Conservation (phyloP, 345 rosid species). For the Geranium rotundifolium region DNA sequence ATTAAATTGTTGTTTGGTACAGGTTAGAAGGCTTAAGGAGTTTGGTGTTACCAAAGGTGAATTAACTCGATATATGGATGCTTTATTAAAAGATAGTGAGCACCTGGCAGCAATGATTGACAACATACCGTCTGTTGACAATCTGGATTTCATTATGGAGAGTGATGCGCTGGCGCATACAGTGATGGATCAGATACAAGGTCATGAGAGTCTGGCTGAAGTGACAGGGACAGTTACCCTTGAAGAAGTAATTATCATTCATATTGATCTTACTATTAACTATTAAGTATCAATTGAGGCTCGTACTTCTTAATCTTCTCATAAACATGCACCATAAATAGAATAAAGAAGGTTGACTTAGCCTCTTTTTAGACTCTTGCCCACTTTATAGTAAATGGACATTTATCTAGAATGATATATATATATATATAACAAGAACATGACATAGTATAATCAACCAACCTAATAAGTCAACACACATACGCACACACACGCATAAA, state of each 20-base stretch:
- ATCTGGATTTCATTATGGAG: conserved; percentile 96
- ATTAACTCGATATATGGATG: conserved; percentile 94
- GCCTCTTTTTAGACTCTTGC: neutral
- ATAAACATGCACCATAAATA: neutral
- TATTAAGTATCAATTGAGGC: neutral
- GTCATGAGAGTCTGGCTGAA: conserved; percentile 81
- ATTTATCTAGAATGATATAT: neutral
- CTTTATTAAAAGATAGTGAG: conserved; percentile 94
- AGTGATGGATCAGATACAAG: conserved; percentile 97
- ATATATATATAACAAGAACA: neutral
- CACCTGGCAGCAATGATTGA: conserved; percentile 97
- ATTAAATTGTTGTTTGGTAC: conserved; percentile 9
- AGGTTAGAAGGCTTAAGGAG: conserved; percentile 97
- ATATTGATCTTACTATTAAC: neutral
- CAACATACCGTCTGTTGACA: conserved; percentile 96
- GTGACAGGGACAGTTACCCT: conserved; percentile 87
- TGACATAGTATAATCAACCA: neutral
- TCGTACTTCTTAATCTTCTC: neutral
- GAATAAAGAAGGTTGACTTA: neutral
- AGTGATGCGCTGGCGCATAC: conserved; percentile 90
- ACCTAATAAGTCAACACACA: neutral
- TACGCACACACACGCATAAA: too few species aligned
- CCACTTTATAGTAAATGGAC: neutral
- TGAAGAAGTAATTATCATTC: conserved; percentile 53
- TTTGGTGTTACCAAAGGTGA: conserved; percentile 99